phyloP scores from a whole-genome alignment of 2,329 filamentous ascomycete genomes.

The Diatrype stigma region DNA sequence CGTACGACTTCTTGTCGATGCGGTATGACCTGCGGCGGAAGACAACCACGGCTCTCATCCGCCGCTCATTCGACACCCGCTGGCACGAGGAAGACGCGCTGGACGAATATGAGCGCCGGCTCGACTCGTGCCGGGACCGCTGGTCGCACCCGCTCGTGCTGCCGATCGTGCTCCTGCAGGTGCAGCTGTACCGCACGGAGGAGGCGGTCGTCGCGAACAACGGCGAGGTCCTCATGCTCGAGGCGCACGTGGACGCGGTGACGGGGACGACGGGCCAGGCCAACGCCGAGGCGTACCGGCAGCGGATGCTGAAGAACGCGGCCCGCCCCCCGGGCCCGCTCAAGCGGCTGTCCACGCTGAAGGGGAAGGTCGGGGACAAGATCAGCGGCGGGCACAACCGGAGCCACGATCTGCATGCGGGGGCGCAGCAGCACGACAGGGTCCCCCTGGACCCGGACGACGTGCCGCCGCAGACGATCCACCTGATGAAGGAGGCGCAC shows the following conservation, averaged over 20 bases:
- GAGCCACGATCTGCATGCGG: slow-evolving; percentile 6
- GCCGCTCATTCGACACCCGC: slow-evolving; percentile 39
- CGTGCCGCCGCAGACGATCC: slow-evolving; percentile 40
- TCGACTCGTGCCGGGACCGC: slow-evolving; percentile 39
- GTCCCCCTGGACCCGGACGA: slow-evolving; percentile 25
- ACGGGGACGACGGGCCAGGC: slow-evolving; percentile 29
- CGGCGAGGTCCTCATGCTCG: slow-evolving; percentile 36
- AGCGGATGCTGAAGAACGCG: slow-evolving; percentile 11
- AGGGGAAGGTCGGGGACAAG: slow-evolving; percentile 21
- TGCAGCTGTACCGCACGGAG: slow-evolving; percentile 41
- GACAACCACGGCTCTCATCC: slow-evolving; percentile 36
- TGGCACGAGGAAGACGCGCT: slow-evolving; percentile 38
- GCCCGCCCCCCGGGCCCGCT: slow-evolving; percentile 17
- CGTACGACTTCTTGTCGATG: slow-evolving; percentile 45
- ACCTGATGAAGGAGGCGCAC: slow-evolving; percentile 44
- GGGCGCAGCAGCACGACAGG: neutral
- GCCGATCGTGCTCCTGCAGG: slow-evolving; percentile 42
- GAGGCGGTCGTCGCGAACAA: slow-evolving; percentile 41
- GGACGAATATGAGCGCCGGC: slow-evolving; percentile 41
- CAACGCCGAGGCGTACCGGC: slow-evolving; percentile 19
- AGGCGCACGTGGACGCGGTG: slow-evolving; percentile 39
- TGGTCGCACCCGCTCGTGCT: slow-evolving; percentile 44
- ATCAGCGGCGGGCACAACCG: slow-evolving; percentile 10
- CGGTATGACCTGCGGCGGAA: slow-evolving; percentile 37
- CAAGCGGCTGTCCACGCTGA: slow-evolving; percentile 22